These are phyloP conservation scores for Domatiomyces globalis DNA, from an alignment of 2,329 filamentous ascomycete genomes.

Conservation along the genomic window DNA sequence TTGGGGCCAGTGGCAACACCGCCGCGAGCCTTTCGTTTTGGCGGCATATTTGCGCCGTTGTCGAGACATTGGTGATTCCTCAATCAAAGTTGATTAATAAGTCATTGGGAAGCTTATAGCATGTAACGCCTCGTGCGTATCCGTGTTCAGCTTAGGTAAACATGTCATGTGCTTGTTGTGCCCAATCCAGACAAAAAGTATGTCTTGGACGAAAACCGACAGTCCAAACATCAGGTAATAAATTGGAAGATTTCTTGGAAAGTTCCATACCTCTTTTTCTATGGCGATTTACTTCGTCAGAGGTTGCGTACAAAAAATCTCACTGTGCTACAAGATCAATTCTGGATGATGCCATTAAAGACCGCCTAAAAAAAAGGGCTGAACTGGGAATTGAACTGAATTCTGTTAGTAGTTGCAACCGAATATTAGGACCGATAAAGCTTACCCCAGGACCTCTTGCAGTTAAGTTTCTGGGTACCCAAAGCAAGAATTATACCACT, in stretches of 20 bases:
- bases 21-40: background rate
- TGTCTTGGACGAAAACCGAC: background rate
- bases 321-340: background rate
- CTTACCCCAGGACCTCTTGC: constrained; percentile 20
- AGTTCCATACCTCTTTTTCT: no score
- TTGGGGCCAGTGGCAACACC: constrained; percentile 1
- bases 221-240: no score
- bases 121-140: no score
- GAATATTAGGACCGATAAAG: no score
- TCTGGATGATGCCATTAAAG: background rate
- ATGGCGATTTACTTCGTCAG: no score
- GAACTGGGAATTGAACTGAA: constrained; percentile 20
- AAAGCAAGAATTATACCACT: constrained; percentile 21
- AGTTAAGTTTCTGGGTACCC: constrained; percentile 10
- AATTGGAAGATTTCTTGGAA: background rate
- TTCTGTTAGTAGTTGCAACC: no score
- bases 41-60: background rate
- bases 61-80: background rate
- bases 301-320: no score
- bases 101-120: background rate
- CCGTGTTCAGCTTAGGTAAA: background rate
- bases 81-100: background rate
- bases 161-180: background rate
- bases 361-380: constrained; percentile 9
- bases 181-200: background rate